Evolutionary conservation across 2,329 filamentous ascomycete species (phyloP), one percentile per base, ranked within the genome.

Genomic region (Neophaeococcomyces mojaviensis): DNA sequence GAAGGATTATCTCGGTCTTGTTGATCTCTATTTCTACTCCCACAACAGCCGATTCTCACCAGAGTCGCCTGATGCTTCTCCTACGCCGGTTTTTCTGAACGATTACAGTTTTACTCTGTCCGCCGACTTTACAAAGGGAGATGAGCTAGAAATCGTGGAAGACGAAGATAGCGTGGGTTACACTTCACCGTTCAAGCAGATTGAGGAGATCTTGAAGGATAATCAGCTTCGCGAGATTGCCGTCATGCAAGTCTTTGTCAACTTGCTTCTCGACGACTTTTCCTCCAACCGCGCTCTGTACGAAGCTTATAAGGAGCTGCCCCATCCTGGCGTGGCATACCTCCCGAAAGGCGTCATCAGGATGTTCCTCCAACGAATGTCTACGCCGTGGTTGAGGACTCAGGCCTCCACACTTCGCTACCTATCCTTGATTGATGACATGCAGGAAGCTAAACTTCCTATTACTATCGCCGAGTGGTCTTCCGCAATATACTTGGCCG

Each of bases 371-470:
- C 78, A 77, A 45, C 76, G 81, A 34, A 77, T 95, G 51, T 81
- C 84, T 16, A 74, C 77, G 37, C 67, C 68, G 10, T 76, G 79
- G 7, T 72, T 73, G 32, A 76, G 78, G 47, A 68, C 74, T 40
- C 64, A 74, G 13, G 70, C 66, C 52, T 74, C 79, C 38, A 94
- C 88, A 84, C 71, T 86, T 57, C 82, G 86, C 45, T 97, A 90
- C 65, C 82, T 96, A 52, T 79, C 81, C 4, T 70, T 96, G 19
- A 73, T 97, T 15, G 81, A 89, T 52, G 90, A 98, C 58, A 83
- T 94, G 68, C 84, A 86, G 57, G 73, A 73, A 44, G 77, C 80
- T n/a, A 78, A 80, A 2, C 78, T 94, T 36, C 76, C 81, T 0
- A 69, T 97, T 46, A 77, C 72, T 1, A 69, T 67, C 4, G 67